Evolutionary conservation across 2,329 filamentous ascomycete species (phyloP).

Genomic region (Arthrinium puccinioides): DNA sequence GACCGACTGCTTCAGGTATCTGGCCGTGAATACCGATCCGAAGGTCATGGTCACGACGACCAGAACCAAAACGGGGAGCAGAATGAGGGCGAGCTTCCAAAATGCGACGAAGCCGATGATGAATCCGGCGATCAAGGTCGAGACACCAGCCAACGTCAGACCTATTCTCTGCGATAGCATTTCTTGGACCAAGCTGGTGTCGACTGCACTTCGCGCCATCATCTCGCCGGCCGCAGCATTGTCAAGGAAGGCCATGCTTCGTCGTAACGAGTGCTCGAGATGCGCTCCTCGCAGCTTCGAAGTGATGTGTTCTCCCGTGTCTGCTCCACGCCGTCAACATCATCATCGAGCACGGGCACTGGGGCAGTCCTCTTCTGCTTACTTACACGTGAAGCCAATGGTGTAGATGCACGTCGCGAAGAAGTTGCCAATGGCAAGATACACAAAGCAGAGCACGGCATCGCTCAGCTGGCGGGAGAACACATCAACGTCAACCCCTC

Average conservation of each 20-base stretch:
- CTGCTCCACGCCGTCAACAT: no score
- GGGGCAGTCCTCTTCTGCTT: no score
- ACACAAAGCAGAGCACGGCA: conserved; percentile 10
- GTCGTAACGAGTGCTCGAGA: conserved; percentile 12
- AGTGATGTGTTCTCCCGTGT: conserved; percentile 12
- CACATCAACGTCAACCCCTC: no score
- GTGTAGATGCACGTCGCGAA: conserved; percentile 11
- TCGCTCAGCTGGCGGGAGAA: neutral
- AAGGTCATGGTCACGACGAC: conserved; percentile 68
- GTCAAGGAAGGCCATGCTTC: conserved; percentile 18
- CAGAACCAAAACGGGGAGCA: conserved; percentile 39
- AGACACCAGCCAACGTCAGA: neutral
- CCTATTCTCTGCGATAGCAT: conserved; percentile 11
- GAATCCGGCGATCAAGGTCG: conserved; percentile 1
- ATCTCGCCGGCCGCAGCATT: conserved; percentile 13
- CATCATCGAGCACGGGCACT: no score
- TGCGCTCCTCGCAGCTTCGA: conserved; percentile 10
- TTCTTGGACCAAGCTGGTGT: conserved; percentile 11
- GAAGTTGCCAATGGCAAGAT: conserved; percentile 11
- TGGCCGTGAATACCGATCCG: conserved; percentile 68
- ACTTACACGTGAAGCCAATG: conserved; percentile 13
- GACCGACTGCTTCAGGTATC: conserved; percentile 70
- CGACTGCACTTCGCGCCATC: conserved; percentile 9
- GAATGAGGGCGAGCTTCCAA: conserved; percentile 2
- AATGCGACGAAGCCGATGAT: neutral